These are phyloP conservation scores for Begonia masoniana DNA, from an alignment of 306 rosid genomes.

Conservation along the genomic window DNA sequence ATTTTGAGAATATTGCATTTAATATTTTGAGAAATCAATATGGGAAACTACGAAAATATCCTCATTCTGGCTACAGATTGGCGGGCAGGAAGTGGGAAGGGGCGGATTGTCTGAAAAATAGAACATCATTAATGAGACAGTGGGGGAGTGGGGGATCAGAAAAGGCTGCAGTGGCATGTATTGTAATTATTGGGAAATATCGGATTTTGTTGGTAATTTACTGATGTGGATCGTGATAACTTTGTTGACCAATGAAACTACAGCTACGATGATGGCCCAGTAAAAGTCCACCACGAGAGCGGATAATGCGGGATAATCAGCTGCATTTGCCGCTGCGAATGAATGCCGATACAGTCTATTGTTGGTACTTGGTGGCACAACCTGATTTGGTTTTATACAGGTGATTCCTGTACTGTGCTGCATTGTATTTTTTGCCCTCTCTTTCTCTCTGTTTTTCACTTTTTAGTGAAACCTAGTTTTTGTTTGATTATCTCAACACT, in stretches of 20 bases:
- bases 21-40: neutral
- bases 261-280: slow-evolving; percentile 11
- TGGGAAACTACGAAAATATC: neutral
- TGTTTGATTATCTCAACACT: no score
- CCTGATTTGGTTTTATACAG: neutral
- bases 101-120: neutral
- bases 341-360: no score
- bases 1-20: neutral
- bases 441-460: neutral
- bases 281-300: slow-evolving; percentile 29
- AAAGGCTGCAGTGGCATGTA: slow-evolving; percentile 30
- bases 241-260: neutral
- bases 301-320: slow-evolving; percentile 45
- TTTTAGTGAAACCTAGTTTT: neutral
- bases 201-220: slow-evolving; percentile 11
- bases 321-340: slow-evolving; percentile 2
- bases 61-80: neutral
- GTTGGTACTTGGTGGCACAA: slow-evolving; percentile 6
- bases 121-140: neutral
- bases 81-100: neutral
- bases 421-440: slow-evolving; percentile 11
- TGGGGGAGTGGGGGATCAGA: no score
- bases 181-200: slow-evolving; percentile 18
- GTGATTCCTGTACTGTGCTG: slow-evolving; percentile 10
- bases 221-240: slow-evolving; percentile 1